Evolutionary conservation across 441 rosid species (phyloP).

Genomic region (Metrosideros polymorpha): DNA sequence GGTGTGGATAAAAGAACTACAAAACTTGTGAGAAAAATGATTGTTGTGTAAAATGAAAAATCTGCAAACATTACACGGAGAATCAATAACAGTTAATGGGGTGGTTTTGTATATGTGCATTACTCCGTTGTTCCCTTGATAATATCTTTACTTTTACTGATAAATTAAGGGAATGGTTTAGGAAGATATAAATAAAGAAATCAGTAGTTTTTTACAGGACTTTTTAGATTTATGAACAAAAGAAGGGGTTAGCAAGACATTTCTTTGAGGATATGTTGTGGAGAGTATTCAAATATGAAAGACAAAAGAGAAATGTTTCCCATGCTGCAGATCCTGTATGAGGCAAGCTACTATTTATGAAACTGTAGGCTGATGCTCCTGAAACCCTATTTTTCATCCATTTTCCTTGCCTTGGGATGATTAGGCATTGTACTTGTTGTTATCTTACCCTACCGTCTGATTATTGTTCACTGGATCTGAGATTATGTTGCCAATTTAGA

Average conservation of each 20-base stretch:
- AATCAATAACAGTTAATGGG: not conserved
- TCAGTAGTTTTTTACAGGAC: not conserved
- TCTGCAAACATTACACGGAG: not conserved
- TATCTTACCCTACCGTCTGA: not conserved
- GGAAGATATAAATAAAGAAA: not conserved
- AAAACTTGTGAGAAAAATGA: not conserved
- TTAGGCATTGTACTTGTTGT: not conserved
- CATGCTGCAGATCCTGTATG: not conserved
- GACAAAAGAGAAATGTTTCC: not conserved
- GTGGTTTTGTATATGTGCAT: not conserved
- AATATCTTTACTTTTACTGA: not conserved
- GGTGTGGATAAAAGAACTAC: not conserved
- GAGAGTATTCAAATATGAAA: not conserved
- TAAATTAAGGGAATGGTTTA: not conserved
- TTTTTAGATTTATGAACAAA: not conserved
- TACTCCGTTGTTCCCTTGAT: not conserved
- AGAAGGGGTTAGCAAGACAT: not conserved
- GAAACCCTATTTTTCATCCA: not conserved
- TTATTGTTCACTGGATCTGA: not conserved
- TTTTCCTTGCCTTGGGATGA: not conserved
- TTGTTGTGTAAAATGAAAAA: not conserved
- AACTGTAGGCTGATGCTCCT: not conserved
- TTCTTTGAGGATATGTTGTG: not conserved
- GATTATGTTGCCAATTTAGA: not conserved
- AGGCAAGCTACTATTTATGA: not conserved